These are phyloP conservation scores for Cadophora luteo-olivacea DNA, from an alignment of 2,329 filamentous ascomycete genomes.

Conservation along the genomic window DNA sequence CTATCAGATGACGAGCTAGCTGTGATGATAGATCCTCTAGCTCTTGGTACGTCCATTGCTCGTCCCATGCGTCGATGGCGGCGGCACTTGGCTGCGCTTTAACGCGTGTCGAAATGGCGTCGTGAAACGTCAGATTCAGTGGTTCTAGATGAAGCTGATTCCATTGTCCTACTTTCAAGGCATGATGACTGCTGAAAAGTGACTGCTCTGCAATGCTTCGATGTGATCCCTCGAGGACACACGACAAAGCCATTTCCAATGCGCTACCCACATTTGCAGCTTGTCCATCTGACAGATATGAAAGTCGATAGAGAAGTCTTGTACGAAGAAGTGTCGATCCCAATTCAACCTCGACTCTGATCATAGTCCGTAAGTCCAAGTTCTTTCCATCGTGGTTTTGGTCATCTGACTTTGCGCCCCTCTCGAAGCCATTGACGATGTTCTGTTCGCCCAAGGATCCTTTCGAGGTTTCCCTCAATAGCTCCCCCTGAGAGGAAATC, in stretches of 20 bases:
- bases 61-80: conserved; percentile 37
- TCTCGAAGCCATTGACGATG: too few relatives aligned
- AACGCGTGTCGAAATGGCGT: background rate
- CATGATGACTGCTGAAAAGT: conserved; percentile 10
- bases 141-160: background rate
- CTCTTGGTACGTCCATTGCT: conserved; percentile 35
- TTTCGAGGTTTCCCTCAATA: background rate
- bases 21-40: conserved; percentile 35
- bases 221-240: conserved; percentile 1
- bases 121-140: conserved; percentile 6
- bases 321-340: background rate
- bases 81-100: conserved; percentile 1
- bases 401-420: background rate
- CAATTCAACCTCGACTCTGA: background rate
- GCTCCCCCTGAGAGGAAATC: background rate
- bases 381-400: background rate
- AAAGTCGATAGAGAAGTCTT: background rate
- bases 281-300: conserved; percentile 8
- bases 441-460: background rate
- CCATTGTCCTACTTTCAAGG: conserved; percentile 4
- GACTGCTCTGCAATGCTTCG: conserved; percentile 11
- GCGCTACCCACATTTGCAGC: conserved; percentile 12
- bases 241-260: conserved; percentile 9
- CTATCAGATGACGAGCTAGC: conserved; percentile 31
- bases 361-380: background rate